phyloP scores from a whole-genome alignment of 768 basidiomycete genomes.

The Leucosporidium creatinivorum region DNA sequence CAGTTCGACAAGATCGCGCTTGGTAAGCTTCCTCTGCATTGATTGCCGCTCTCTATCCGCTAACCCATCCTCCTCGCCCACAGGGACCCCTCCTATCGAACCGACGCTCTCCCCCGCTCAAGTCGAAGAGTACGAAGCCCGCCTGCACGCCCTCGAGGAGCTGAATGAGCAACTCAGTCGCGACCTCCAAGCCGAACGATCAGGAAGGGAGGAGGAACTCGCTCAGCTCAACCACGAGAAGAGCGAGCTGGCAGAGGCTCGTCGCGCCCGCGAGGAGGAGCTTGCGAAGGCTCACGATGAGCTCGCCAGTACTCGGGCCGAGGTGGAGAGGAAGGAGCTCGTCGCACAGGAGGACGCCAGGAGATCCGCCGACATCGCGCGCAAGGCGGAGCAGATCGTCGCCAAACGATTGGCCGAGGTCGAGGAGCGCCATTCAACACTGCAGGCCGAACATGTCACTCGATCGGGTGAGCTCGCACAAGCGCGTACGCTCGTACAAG shows the following conservation, averaged over 20 bases:
- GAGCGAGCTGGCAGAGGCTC: slow-evolving; percentile 49
- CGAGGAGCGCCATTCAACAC: slow-evolving; percentile 17
- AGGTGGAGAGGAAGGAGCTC: slow-evolving; percentile 52
- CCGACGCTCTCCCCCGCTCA: no score
- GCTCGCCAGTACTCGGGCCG: slow-evolving; percentile 5
- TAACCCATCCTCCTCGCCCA: no score
- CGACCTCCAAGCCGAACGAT: slow-evolving; percentile 36
- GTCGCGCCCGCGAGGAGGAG: slow-evolving; percentile 45
- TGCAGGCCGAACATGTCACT: slow-evolving; percentile 21
- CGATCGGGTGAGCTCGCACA: slow-evolving; percentile 14
- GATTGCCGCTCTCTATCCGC: no score
- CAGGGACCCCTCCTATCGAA: no score
- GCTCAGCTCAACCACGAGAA: slow-evolving; percentile 47
- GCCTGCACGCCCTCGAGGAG: slow-evolving; percentile 57
- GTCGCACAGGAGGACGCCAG: slow-evolving; percentile 48
- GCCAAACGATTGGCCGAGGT: slow-evolving; percentile 36
- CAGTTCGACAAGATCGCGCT: slow-evolving; percentile 78
- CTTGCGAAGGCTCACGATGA: slow-evolving; percentile 12
- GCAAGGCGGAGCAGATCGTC: slow-evolving; percentile 44
- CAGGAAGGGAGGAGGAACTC: slow-evolving; percentile 25
- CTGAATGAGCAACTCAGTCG: slow-evolving; percentile 52
- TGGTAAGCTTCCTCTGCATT: slow-evolving; percentile 14
- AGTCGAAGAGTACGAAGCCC: slow-evolving; percentile 60
- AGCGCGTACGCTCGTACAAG: slow-evolving; percentile 31
- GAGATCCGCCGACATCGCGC: slow-evolving; percentile 48